Evolutionary conservation across 2,329 filamentous ascomycete species (phyloP), one percentile per base, ranked within the genome.

Genomic region (Thielaviopsis ethacetica): DNA sequence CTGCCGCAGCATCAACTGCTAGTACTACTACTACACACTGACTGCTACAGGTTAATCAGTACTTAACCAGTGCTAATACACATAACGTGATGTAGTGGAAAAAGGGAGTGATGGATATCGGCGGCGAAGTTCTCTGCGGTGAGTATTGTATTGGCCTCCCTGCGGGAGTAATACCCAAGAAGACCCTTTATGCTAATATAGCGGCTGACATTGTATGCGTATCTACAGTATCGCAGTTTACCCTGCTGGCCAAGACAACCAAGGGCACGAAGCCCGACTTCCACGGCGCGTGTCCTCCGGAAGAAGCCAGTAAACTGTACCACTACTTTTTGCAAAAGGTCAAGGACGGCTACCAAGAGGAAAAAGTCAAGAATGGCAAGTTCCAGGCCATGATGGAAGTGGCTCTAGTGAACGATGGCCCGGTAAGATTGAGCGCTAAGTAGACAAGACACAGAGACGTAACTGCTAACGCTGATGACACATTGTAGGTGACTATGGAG

Each of bases 351-450:
- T 95, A 97, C 69, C 70, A 75, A 5, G 71, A 79, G 6, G 86
- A 89, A 9, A 84, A 78, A 63, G 91, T 98, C 61, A 90, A 95
- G 69, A 85, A 98, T 68, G 93, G 94, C n/a, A 83, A 91, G 30
- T 98, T 98, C 70, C 91, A 95, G 68, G 93, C 93, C 55, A 96
- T 95, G 91, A 98, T 98, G 93, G 86, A 97, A 67, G 91, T 98
- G 61, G 86, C 87, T 54, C 72, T 96, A 30, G 83, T 96, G 55
- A 97, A 97, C 65, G 91, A 97, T 65, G 83, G 83, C 1, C 83
- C 83, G 58, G 83, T 85, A 68, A 64, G 71, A 44, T 26, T 6
- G 3, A 50, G 22, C 7, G 26, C 41, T 30, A 12, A 12, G 47
- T 15, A 17, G 44, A 5, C 17, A 21, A 21, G n/a, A 19, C 17